Evolutionary conservation across 371 early-diverging fungal genomes (phyloP).

Genomic region (Mucor sp.): DNA sequence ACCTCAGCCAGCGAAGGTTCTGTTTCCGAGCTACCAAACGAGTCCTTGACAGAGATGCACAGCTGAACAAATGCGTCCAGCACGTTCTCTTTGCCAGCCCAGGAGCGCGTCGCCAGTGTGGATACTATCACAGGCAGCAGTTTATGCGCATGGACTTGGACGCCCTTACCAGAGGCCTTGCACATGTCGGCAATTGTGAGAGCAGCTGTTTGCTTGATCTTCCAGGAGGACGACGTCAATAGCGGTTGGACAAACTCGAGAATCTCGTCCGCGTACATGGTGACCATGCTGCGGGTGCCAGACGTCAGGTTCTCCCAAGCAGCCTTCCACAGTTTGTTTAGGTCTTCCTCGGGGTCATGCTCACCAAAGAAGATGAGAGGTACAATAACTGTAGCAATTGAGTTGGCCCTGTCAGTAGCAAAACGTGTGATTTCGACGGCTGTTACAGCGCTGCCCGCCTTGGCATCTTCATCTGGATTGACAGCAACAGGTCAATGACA

Average conservation of each 20-base stretch:
- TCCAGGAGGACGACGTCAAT: conserved; percentile 74
- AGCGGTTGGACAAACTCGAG: conserved; percentile 58
- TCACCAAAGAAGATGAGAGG: conserved; percentile 81
- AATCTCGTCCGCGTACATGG: conserved; percentile 64
- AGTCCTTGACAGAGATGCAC: conserved; percentile 54
- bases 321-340: conserved; percentile 69
- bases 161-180: conserved; percentile 39
- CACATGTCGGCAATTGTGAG: conserved; percentile 67
- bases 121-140: conserved; percentile 67
- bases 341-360: conserved; percentile 64
- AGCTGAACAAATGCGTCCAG: conserved; percentile 71
- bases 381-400: conserved; percentile 60
- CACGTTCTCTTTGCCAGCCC: conserved; percentile 89
- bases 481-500: background rate
- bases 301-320: conserved; percentile 88
- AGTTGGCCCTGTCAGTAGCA: conserved; percentile 68
- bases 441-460: conserved; percentile 74
- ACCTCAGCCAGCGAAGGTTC: conserved; percentile 47
- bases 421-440: conserved; percentile 78
- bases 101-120: conserved; percentile 75
- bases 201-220: conserved; percentile 80
- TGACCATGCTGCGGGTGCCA: conserved; percentile 64
- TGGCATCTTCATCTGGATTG: conserved; percentile 70
- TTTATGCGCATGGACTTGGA: conserved; percentile 45
- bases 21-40: conserved; percentile 33